Percentiles rank a stretch among this genome's conserved stretches.
These are phyloP conservation scores for Saccharomycopsis oosterbeekiorum DNA, from an alignment of 805 yeast species.

Conservation along the genomic window DNA sequence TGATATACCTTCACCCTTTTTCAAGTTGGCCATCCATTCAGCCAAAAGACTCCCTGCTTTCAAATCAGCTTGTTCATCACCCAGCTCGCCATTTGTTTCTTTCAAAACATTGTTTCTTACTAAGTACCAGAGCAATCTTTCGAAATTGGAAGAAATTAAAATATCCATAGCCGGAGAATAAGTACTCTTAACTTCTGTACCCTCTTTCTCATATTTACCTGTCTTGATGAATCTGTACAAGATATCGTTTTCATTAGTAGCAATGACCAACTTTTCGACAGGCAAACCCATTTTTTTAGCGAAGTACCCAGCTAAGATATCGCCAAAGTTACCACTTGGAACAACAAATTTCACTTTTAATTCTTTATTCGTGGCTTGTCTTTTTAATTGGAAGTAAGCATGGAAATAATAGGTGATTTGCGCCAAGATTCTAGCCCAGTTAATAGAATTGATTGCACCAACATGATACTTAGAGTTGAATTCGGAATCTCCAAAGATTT, in stretches of 20 bases:
- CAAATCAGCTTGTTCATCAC: slow-evolving; percentile 38
- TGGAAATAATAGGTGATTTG: slow-evolving; percentile 96
- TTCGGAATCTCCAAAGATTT: slow-evolving; percentile 78
- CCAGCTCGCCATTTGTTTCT: slow-evolving; percentile 30
- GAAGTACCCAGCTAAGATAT: slow-evolving; percentile 90
- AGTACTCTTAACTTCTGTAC: slow-evolving; percentile 70
- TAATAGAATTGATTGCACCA: slow-evolving; percentile 96
- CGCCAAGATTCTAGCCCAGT: slow-evolving; percentile 98
- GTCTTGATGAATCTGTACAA: slow-evolving; percentile 84
- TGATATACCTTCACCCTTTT: slow-evolving; percentile 61
- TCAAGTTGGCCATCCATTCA: slow-evolving; percentile 72
- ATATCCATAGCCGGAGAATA: slow-evolving; percentile 99
- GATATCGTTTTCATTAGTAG: slow-evolving; percentile 93
- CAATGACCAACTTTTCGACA: slow-evolving; percentile 74
- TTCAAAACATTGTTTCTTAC: slow-evolving; percentile 52
- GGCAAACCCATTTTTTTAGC: slow-evolving; percentile 96
- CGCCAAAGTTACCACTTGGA: slow-evolving; percentile 98
- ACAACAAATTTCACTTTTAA: slow-evolving; percentile 73
- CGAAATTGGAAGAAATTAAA: slow-evolving; percentile 89
- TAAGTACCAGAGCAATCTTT: slow-evolving; percentile 91
- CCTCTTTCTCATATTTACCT: slow-evolving; percentile 72
- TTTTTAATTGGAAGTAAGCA: slow-evolving; percentile 68
- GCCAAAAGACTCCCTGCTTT: slow-evolving; percentile 68
- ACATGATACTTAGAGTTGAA: slow-evolving; percentile 86
- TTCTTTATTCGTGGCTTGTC: slow-evolving; percentile 26